A percentile compares a stretch with the other conserved stretches of the same genome.
Conservation (phyloP, 306 rosid genomes). For the Nissolia schottii region DNA sequence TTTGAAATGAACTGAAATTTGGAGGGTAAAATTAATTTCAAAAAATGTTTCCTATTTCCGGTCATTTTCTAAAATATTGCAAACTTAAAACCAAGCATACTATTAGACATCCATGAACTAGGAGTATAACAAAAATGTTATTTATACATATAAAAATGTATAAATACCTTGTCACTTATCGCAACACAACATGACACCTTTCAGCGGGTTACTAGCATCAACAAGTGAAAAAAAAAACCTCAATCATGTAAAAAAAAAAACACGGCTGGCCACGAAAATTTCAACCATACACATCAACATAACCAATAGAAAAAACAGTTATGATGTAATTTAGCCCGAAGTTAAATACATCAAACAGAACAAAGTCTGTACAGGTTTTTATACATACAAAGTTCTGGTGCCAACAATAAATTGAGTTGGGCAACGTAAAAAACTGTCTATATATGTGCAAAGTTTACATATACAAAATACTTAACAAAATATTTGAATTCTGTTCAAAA, state of each 20-base stretch:
- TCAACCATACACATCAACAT: conserved; percentile 22
- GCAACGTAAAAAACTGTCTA: conserved; percentile 35
- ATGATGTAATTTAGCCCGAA: conserved; percentile 28
- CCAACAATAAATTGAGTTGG: conserved; percentile 59
- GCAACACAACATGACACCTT: too few species aligned
- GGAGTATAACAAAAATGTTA: too few species aligned
- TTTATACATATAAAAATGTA: too few species aligned
- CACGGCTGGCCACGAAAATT: not conserved
- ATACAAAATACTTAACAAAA: conserved; percentile 52
- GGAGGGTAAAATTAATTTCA: too few species aligned
- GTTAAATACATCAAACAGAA: conserved; percentile 28
- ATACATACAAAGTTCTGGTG: conserved; percentile 61
- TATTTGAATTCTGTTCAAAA: conserved; percentile 33
- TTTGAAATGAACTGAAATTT: too few species aligned
- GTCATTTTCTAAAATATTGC: too few species aligned
- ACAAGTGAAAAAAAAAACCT: too few species aligned
- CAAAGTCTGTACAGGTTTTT: conserved; percentile 70
- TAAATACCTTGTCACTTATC: too few species aligned
- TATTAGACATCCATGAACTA: too few species aligned
- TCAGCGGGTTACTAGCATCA: too few species aligned
- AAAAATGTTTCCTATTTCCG: too few species aligned
- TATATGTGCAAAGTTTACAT: conserved; percentile 54
- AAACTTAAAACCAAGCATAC: too few species aligned
- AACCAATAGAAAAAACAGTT: not conserved
- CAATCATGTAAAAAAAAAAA: conserved; percentile 4